Conservation (phyloP, 2,329 filamentous ascomycete species). For the Massarina eburnea region DNA sequence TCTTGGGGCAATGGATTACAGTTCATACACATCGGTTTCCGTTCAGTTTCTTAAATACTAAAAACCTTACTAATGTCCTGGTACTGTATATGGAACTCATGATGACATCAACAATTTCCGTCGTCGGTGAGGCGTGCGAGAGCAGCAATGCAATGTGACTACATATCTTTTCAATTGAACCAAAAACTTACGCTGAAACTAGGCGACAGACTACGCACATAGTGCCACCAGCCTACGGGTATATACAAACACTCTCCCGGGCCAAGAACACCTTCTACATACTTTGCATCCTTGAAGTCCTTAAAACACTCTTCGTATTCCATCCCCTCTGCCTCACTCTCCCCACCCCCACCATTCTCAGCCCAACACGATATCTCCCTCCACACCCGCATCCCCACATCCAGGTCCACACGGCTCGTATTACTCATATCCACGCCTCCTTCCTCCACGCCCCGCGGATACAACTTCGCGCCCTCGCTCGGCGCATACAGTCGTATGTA, state of each 20-base stretch:
- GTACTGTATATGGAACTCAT: no score
- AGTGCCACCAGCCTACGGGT: constrained; percentile 97
- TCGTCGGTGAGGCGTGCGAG: no score
- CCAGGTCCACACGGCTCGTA: constrained; percentile 78
- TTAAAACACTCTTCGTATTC: constrained; percentile 47
- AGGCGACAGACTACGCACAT: constrained; percentile 79
- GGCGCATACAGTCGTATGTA: constrained; percentile 89
- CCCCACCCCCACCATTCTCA: constrained; percentile 1
- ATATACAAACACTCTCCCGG: constrained; percentile 88
- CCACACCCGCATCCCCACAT: constrained; percentile 61
- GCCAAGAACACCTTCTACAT: constrained; percentile 74
- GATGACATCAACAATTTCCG: no score
- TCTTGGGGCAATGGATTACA: no score
- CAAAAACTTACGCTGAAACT: constrained; percentile 97
- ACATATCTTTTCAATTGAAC: constrained; percentile 59
- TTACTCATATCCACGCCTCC: constrained; percentile 87
- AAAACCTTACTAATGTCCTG: no score
- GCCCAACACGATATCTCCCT: constrained; percentile 23
- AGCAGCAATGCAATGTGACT: no score
- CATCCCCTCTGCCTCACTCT: constrained; percentile 35
- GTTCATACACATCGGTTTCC: no score
- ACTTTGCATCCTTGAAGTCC: constrained; percentile 62
- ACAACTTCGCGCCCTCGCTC: constrained; percentile 57
- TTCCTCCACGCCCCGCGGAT: constrained; percentile 63
- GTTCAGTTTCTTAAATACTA: no score